Evolutionary conservation across 1,284 basidiomycete genomes (phyloP).

Genomic region (Ustilago esculenta): DNA sequence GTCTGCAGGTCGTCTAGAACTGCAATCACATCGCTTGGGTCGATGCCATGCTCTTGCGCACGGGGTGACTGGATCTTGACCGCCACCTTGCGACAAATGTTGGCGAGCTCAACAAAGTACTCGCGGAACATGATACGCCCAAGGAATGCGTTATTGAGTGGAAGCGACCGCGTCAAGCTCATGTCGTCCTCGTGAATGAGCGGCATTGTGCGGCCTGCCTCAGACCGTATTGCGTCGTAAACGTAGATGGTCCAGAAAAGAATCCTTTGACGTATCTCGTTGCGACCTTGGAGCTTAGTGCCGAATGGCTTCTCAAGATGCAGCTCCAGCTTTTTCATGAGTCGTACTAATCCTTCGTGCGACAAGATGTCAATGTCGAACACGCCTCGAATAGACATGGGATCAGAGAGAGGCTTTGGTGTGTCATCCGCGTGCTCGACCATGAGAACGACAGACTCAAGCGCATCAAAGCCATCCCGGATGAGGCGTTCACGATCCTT

Average conservation of each 20-base stretch:
- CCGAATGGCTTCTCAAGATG: slow-evolving; percentile 32
- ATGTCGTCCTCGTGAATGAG: slow-evolving; percentile 26
- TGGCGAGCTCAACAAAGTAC: slow-evolving; percentile 21
- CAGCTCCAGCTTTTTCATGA: slow-evolving; percentile 38
- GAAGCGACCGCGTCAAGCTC: slow-evolving; percentile 3
- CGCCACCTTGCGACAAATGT: slow-evolving; percentile 20
- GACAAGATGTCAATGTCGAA: slow-evolving; percentile 27
- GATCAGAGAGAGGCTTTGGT: slow-evolving; percentile 15
- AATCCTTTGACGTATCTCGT: slow-evolving; percentile 22
- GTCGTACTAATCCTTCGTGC: slow-evolving; percentile 28
- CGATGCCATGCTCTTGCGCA: slow-evolving; percentile 16
- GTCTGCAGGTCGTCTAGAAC: slow-evolving; percentile 20
- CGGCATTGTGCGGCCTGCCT: slow-evolving; percentile 22
- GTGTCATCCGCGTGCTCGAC: slow-evolving; percentile 14
- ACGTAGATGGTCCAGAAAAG: slow-evolving; percentile 42
- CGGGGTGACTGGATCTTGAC: slow-evolving; percentile 11
- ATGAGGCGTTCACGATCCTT: slow-evolving; percentile 32
- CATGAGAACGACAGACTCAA: slow-evolving; percentile 36
- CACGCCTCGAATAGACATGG: slow-evolving; percentile 30
- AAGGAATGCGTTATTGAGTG: not conserved
- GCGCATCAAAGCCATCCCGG: slow-evolving; percentile 25
- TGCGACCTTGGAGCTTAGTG: slow-evolving; percentile 20
- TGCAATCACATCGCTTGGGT: slow-evolving; percentile 11
- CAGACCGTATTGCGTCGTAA: slow-evolving; percentile 38
- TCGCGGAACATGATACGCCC: slow-evolving; percentile 14